Evolutionary conservation across 345 rosid species (phyloP), one percentile per base, ranked within the genome.

Genomic region (Lepidium aucheri): DNA sequence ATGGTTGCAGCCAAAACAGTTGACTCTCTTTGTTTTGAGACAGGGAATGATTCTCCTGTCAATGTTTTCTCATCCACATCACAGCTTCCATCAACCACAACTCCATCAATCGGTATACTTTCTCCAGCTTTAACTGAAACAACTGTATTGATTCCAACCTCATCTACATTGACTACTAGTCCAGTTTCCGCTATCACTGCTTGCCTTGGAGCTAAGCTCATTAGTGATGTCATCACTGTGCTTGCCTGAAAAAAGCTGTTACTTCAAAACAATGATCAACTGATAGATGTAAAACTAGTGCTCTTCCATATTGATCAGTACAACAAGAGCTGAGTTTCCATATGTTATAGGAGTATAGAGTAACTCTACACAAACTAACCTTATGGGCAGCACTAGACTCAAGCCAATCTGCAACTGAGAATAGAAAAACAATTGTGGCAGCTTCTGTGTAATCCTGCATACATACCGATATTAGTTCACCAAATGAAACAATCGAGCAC

Each of bases 41-140:
- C 98, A 12, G 96, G 96, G 61, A 81, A 85, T 5, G 96, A 83
- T 56, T 89, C 98, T 49, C 98, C 98, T 0, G 96, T 92, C 56
- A 89, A 62, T n/a, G 93, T 77, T 70, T 81, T 92, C 81, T 92
- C 98, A 46, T 92, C 96, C 38, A 89, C 96, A 52, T 92, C 96
- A 47, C 86, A 87, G 18, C 63, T 80, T 16, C 98, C 98, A 63
- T 83, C 95, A 0, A 86, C 84, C 30, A 92, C 89, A 28, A 92
- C 63, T 36, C 98, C 98, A 75, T 92, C 98, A 43, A 92, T 84
- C 0, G 98, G 92, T 60, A 92, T 82, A 11, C 72, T 80, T 65
- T 87, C 96, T 10, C 98, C 98, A 9, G 86, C 86, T 77, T 87
- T 92, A 36, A 92, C 87, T 9, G 88, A 82, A 4, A 92, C 47